Evolutionary conservation across 176 grass and related monocot species (phyloP).

Genomic region (Ananas comosus): DNA sequence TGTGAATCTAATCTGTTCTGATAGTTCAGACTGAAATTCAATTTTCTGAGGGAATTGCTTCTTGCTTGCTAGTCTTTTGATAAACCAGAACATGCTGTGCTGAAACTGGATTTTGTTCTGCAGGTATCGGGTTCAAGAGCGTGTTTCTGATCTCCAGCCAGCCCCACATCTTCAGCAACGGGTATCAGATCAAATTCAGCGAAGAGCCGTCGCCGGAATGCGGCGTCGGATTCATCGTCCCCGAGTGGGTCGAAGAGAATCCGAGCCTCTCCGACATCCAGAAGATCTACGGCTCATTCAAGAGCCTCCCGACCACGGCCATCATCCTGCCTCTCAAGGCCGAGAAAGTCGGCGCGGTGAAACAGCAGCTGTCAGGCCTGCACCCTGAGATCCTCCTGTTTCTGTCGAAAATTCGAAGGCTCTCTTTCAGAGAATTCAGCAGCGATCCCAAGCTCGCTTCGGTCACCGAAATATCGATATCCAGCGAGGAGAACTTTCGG

Average conservation of each 20-base stretch:
- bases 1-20: no score
- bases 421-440: slow-evolving; percentile 35
- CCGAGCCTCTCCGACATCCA: slow-evolving; percentile 44
- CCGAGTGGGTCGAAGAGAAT: slow-evolving; percentile 53
- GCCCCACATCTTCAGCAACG: slow-evolving; percentile 79
- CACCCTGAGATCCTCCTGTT: slow-evolving; percentile 74
- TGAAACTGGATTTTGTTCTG: slow-evolving; percentile 1
- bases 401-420: slow-evolving; percentile 52
- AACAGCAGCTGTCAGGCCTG: slow-evolving; percentile 51
- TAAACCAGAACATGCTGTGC: neutral
- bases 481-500: slow-evolving; percentile 38
- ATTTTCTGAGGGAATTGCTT: no score
- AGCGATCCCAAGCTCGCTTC: slow-evolving; percentile 8
- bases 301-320: slow-evolving; percentile 45
- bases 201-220: slow-evolving; percentile 63
- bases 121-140: slow-evolving; percentile 84
- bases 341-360: slow-evolving; percentile 50
- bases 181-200: slow-evolving; percentile 69
- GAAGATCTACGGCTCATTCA: slow-evolving; percentile 34
- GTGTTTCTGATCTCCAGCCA: slow-evolving; percentile 57
- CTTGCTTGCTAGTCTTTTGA: no score
- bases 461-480: slow-evolving; percentile 47
- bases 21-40: no score
- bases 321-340: slow-evolving; percentile 61
- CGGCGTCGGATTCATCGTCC: slow-evolving; percentile 70